Base-by-base conservation (phyloP, 257 asterid species). In the Phtheirospermum japonicum region DNA sequence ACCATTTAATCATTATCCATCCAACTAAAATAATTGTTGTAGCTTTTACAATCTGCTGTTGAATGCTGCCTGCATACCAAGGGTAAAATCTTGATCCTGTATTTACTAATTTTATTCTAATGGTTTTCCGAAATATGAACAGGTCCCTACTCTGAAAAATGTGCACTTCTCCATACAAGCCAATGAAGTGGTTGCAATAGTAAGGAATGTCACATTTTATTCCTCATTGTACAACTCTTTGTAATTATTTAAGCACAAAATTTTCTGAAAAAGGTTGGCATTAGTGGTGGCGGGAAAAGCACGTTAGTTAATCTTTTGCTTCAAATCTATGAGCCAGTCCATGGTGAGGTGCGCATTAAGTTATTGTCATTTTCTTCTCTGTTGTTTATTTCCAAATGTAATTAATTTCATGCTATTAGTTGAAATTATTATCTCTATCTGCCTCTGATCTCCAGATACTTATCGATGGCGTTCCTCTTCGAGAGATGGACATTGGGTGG, bases 281-380 rank as follows among this genome's bases (percentile, higher is more conserved):
- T 19, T 36, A 78, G 79, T 53, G 87, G 87, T 36, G 77, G 87
- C 31, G 83, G 91, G 71, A 84, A 84, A 74, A 83, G 83, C 75
- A 83, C 87, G 12, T 59, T 80, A 49, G 57, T 83, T 62, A 80
- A 71, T 69, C 91, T 84, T 46, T 68, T 84, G 73, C 85, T 81
- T 64, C 75, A 82, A 63, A 79, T 84, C 57, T 81, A 79, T 51
- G 84, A 79, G 40, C 87, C 83, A 40, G 66, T 52, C 50, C 52
- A 46, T 63, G 91, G 91, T 46, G 82, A 81, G 85, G 91, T 84
- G 65, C 58, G 78, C 36, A 28, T 36, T 55, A 16, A 18, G 34
- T 61, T 14, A 23, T 36, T 19, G 32, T 31, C 34, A 8, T 37
- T 26, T 59, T 68, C 49, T 37, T 11, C 39, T 20, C 13, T 57